Conservation (phyloP, 2,329 filamentous ascomycete species). For the Colletotrichum sp. region DNA sequence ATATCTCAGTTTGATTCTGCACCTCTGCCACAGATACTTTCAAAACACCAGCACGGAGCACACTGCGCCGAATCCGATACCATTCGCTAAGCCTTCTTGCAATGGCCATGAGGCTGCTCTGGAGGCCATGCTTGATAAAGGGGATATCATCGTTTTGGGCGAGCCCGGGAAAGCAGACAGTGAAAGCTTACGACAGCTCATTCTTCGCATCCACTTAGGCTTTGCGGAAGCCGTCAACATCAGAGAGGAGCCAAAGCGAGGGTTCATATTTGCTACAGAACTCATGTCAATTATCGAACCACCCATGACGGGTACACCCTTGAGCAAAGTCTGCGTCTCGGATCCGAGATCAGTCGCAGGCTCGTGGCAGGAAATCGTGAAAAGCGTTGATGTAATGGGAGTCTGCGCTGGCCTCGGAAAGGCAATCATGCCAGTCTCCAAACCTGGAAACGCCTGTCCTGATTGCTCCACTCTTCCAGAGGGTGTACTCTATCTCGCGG, state of each 20-base stretch:
- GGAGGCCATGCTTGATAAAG: not conserved
- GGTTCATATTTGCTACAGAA: not conserved
- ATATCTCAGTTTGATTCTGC: not conserved
- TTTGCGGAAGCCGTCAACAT: not conserved
- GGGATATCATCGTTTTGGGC: not conserved
- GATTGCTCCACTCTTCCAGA: not conserved
- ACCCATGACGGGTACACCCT: not conserved
- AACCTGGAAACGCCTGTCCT: not conserved
- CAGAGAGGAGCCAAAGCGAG: not conserved
- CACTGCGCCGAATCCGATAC: not conserved
- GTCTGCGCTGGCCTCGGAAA: not conserved
- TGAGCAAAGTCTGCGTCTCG: not conserved
- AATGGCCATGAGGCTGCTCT: not conserved
- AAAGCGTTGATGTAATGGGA: not conserved
- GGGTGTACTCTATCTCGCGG: not conserved
- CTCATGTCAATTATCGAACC: not conserved
- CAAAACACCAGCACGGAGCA: not conserved
- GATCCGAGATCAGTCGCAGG: not conserved
- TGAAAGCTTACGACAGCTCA: not conserved
- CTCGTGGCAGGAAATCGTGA: not conserved
- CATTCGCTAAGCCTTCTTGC: not conserved
- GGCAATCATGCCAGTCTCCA: not conserved
- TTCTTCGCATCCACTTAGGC: not conserved
- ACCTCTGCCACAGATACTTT: not conserved
- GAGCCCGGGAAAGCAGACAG: too few relatives aligned